phyloP scores from a whole-genome alignment of 2,329 filamentous ascomycete species.

The Pseudohalonectria lignicola region DNA sequence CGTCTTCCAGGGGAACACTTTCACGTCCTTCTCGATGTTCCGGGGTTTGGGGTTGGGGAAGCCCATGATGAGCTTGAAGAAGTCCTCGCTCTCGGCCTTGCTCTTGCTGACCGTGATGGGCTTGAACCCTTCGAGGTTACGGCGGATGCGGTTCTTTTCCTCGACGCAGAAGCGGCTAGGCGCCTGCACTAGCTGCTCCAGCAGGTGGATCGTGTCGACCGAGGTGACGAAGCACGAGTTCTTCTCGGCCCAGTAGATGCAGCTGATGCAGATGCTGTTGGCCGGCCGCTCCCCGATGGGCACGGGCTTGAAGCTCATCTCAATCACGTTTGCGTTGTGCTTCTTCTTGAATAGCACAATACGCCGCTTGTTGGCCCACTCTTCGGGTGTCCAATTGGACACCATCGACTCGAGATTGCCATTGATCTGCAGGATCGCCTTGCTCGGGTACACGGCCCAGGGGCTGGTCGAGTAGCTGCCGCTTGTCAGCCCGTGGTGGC shows the following conservation, averaged over 20 bases:
- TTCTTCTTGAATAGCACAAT: constrained; percentile 81
- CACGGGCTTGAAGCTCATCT: constrained; percentile 68
- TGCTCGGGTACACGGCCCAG: constrained; percentile 71
- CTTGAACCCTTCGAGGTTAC: constrained; percentile 90
- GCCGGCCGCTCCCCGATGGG: constrained; percentile 67
- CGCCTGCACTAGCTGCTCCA: constrained; percentile 75
- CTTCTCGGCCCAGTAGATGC: constrained; percentile 94
- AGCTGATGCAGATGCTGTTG: constrained; percentile 90
- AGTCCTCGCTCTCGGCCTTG: constrained; percentile 86
- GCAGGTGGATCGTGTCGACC: constrained; percentile 90
- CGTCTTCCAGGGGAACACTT: constrained; percentile 96
- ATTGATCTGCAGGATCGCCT: constrained; percentile 74
- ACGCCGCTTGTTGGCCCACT: constrained; percentile 66
- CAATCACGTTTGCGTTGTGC: constrained; percentile 73
- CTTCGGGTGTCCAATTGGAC: constrained; percentile 71
- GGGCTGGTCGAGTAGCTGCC: constrained; percentile 53
- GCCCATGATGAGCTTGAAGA: constrained; percentile 98
- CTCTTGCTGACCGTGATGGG: constrained; percentile 89
- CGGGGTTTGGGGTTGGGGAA: constrained; percentile 91
- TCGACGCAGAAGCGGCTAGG: constrained; percentile 81
- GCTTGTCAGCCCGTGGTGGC: too few species aligned
- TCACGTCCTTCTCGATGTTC: constrained; percentile 98
- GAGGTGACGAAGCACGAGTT: constrained; percentile 88
- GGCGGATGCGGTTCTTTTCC: constrained; percentile 94
- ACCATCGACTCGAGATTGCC: constrained; percentile 81